Evolutionary conservation across 129 eudicot species (phyloP).

Genomic region (Scalesia atractyloides): DNA sequence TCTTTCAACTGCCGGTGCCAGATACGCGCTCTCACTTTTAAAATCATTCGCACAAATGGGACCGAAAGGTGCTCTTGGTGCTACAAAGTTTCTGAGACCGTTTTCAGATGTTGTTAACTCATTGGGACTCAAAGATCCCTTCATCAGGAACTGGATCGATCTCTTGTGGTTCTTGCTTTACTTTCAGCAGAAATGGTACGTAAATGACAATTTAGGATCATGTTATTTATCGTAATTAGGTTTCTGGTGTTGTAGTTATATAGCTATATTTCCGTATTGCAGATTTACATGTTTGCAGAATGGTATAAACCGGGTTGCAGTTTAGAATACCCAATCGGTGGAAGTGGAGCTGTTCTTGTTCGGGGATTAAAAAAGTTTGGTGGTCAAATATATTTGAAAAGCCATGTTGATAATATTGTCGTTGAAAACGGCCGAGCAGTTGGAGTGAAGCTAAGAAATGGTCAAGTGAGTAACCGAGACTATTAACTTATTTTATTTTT

Average conservation of each 20-base stretch:
- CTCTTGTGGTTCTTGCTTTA: conserved; percentile 89
- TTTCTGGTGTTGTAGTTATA: conserved; percentile 6
- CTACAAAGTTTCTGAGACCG: conserved; percentile 88
- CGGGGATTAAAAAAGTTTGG: conserved; percentile 80
- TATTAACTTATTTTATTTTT: background rate
- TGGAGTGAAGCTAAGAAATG: conserved; percentile 86
- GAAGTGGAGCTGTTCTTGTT: conserved; percentile 90
- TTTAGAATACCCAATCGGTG: conserved; percentile 87
- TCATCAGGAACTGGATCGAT: conserved; percentile 88
- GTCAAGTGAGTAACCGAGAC: conserved; percentile 68
- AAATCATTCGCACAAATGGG: conserved; percentile 96
- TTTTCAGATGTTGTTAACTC: conserved; percentile 79
- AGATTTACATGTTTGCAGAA: conserved; percentile 97
- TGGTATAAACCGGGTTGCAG: conserved; percentile 97
- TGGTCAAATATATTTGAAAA: conserved; percentile 76
- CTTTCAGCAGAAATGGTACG: conserved; percentile 99
- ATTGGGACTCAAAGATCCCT: conserved; percentile 84
- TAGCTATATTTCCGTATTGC: conserved; percentile 22
- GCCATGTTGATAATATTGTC: conserved; percentile 82
- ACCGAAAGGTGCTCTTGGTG: conserved; percentile 91
- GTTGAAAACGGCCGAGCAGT: conserved; percentile 86
- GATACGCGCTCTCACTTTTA: conserved; percentile 81
- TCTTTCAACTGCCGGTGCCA: conserved; percentile 82
- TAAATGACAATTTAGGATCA: background rate
- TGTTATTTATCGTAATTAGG: background rate